Conservation (phyloP, 176 grass and related monocot genomes). For the Carex myosuroides region DNA sequence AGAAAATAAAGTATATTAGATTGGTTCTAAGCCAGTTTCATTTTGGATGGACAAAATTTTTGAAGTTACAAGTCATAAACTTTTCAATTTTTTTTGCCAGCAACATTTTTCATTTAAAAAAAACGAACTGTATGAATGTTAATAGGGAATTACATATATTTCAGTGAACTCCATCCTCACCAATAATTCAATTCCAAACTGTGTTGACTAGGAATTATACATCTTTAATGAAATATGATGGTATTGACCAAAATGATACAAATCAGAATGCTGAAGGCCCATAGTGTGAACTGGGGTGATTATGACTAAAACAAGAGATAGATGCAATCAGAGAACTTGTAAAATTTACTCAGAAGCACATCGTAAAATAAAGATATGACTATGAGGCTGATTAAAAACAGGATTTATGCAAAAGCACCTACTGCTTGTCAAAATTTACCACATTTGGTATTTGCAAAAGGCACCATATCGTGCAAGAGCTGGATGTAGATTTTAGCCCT, state of each 20-base stretch:
- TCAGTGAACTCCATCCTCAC: background rate
- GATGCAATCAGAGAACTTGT: background rate
- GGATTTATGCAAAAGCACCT: background rate
- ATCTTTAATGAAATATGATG: background rate
- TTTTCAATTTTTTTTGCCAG: background rate
- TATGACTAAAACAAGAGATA: background rate
- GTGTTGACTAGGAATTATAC: background rate
- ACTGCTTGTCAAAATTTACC: background rate
- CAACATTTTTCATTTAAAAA: background rate
- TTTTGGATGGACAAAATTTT: background rate
- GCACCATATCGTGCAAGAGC: background rate
- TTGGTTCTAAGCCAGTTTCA: background rate
- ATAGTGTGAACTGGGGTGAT: background rate
- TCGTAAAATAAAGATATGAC: background rate
- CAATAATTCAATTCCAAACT: background rate
- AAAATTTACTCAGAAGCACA: background rate
- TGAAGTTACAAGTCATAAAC: background rate
- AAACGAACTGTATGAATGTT: background rate
- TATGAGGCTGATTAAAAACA: background rate
- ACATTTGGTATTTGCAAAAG: background rate
- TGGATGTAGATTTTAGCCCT: background rate
- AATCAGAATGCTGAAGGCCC: background rate
- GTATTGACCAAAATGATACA: background rate
- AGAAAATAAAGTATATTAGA: background rate
- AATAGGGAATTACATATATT: background rate